phyloP scores from a whole-genome alignment of 176 grass and related monocot species.

The Aegilops umbellulata region DNA sequence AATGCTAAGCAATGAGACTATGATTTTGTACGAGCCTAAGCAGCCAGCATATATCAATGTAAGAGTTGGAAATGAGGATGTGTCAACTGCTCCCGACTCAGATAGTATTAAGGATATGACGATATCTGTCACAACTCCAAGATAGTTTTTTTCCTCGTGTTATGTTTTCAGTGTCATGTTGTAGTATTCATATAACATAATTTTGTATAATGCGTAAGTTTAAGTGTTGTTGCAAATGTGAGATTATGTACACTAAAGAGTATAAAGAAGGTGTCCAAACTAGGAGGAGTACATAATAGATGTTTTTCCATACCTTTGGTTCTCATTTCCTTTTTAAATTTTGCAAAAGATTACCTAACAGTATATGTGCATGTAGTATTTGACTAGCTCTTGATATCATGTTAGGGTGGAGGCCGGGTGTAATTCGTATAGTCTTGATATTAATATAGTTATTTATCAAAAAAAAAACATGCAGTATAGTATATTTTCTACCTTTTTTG shows the following conservation, averaged over 20 bases:
- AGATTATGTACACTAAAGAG: not conserved
- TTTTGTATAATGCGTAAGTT: not conserved
- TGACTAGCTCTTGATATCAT: too few species aligned
- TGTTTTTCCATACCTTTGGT: not conserved
- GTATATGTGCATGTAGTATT: too few species aligned
- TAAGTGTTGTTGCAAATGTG: not conserved
- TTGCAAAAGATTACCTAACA: too few species aligned
- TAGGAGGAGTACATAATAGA: not conserved
- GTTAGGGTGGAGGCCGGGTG: too few species aligned
- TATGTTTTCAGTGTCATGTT: not conserved
- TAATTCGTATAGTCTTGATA: too few species aligned
- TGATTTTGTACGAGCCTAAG: slow-evolving; percentile 10
- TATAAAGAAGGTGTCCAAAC: not conserved
- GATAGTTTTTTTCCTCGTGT: not conserved
- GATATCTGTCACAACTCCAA: not conserved
- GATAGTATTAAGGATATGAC: not conserved
- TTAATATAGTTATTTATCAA: too few species aligned
- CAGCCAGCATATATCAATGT: slow-evolving; percentile 17
- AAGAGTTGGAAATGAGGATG: not conserved
- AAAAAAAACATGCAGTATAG: too few species aligned
- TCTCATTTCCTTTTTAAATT: not conserved
- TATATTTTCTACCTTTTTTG: too few species aligned
- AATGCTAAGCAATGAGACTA: slow-evolving; percentile 17
- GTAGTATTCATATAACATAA: not conserved
- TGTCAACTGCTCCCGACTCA: not conserved